These are phyloP conservation scores for Schwanniomyces polymorphus DNA, from an alignment of 805 yeast species.

Conservation along the genomic window DNA sequence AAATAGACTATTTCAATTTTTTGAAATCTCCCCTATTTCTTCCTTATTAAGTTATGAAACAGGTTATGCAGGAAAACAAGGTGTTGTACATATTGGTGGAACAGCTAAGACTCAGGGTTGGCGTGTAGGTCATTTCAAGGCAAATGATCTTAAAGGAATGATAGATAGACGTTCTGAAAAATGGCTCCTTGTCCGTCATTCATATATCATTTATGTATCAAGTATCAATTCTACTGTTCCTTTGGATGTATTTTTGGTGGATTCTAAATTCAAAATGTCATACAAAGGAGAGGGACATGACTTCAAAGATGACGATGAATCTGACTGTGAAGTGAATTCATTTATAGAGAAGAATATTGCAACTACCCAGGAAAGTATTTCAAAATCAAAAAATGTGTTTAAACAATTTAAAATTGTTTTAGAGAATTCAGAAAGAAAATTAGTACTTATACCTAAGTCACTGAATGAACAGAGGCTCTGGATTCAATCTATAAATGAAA, in stretches of 20 bases:
- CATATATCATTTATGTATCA: constrained; percentile 82
- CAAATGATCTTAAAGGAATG: constrained; percentile 81
- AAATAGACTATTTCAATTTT: constrained; percentile 78
- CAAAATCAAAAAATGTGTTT: constrained; percentile 46
- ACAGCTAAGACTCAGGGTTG: constrained; percentile 90
- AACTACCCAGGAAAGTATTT: constrained; percentile 18
- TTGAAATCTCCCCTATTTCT: constrained; percentile 88
- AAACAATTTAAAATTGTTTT: constrained; percentile 54
- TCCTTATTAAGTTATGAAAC: constrained; percentile 79
- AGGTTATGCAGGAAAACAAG: constrained; percentile 86
- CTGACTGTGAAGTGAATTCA: constrained; percentile 46
- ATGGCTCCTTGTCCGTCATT: constrained; percentile 86
- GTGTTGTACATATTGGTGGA: constrained; percentile 74
- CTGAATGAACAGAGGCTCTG: constrained; percentile 66
- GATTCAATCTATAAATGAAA: constrained; percentile 69
- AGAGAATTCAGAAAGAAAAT: constrained; percentile 75
- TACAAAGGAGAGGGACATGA: constrained; percentile 40
- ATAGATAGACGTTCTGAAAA: constrained; percentile 86
- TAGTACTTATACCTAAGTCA: constrained; percentile 70
- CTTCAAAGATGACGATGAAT: constrained; percentile 36
- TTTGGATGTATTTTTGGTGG: constrained; percentile 89
- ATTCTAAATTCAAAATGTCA: constrained; percentile 61
- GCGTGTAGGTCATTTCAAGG: constrained; percentile 87
- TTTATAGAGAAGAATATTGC: constrained; percentile 22
- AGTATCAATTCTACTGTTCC: constrained; percentile 86